Evolutionary conservation across 345 rosid genomes (phyloP), one percentile per base, ranked within the genome.

Genomic region (Citrus hindsii): DNA sequence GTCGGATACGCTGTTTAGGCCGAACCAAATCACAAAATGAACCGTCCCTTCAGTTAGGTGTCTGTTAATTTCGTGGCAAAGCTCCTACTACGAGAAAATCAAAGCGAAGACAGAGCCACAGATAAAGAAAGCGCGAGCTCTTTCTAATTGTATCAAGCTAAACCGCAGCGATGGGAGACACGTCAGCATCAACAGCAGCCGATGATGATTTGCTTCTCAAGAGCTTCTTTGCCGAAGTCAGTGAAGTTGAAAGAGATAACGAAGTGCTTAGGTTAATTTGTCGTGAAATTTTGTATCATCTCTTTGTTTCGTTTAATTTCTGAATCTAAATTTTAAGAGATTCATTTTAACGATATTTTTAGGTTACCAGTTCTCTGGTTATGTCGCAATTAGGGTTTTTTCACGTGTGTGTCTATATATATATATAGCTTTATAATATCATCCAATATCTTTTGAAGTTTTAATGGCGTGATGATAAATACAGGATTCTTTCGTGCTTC

Each of bases 401-500:
- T 65, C 48, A 22, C 7, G 42, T 38, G 42, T 38, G 9, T 2
- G 42, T 7, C 9, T 37, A 5, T 37, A 37, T 37, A 6, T 37
- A 7, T 38, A 7, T 38, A 7, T 7, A 38, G 42, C 9, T 8
- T 38, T 28, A 46, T 30, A 51, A 55, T 32, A 4, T 66, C 19
- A 18, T 55, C 75, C 64, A 71, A 22, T 55, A 53, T 27, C 27
- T 71, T 32, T 51, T 35, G 46, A 24, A 18, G 56, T 32, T 30
- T 35, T 71, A 56, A 55, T 70, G 51, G 51, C 51, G 18, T 46
- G 18, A 46, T 53, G 22, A 19, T 19, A 22, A 48, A 74, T 42
- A 61, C 81, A 96, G 99, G 94, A 96, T 96, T 81, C 97, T 96
- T 83, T 86, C 97, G 33, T 94, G 98, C 88, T 96, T 96, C 91